Evolutionary conservation across 2,329 filamentous ascomycete species (phyloP), one percentile per base, ranked within the genome.

Genomic region (Cercospora canescens): DNA sequence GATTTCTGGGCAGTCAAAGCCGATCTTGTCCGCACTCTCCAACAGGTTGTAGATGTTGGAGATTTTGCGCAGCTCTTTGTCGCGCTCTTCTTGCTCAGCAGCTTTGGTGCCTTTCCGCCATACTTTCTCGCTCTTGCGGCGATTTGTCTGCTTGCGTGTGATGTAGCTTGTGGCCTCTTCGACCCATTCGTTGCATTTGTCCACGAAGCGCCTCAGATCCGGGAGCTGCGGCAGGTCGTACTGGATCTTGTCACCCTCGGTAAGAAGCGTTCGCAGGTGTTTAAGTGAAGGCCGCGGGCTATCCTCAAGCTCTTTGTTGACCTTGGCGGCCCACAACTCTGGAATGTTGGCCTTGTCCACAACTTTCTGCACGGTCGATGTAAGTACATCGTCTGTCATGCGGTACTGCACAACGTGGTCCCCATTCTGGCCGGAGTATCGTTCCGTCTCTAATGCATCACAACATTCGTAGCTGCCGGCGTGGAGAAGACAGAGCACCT

Each of bases 161-260:
- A 94, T 97, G 82, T 96, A 99, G 76, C 91, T 94, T 75, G 92
- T 95, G 70, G 95, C 95, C 81, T 98, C 94, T 75, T 98, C 95
- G 69, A 97, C 93, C 91, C 96, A 97, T 77, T 96, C 93, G 79
- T 97, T 96, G 83, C 95, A 98, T 75, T 92, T 90, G 73, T 97
- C 93, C 78, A 99, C 95, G 81, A 96, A 99, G 71, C 90, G 87
- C 80, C 89, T 91, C 72, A 99, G 85, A 73, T 92, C 87, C 73
- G 91, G 86, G 69, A 99, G 86, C 69, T 93, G 94, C 70, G 89
- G 88, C 68, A 99, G 86, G 65, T 93, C 90, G 83, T 92, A 96
- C 65, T 94, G 93, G 75, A 99, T 97, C 79, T 93, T 94, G 81
- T 99, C 95, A 79, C 95, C 95, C 84, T 99, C 95, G 76, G 90